Base-by-base conservation (phyloP, 768 basidiomycete genomes). In the Podaxis sp. region DNA sequence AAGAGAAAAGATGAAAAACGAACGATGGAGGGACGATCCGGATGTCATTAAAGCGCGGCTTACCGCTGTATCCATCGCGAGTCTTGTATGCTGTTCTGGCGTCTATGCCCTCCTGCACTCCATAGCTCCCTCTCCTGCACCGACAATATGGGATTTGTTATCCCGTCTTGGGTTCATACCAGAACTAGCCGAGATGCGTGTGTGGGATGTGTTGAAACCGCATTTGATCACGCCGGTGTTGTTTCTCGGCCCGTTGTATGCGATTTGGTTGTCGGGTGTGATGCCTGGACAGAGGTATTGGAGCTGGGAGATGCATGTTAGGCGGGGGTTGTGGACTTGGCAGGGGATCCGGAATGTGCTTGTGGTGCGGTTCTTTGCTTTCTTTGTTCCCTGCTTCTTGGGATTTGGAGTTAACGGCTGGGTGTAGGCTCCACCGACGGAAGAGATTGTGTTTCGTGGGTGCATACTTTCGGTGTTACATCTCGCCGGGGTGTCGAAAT, bases 371-470 rank as follows among this genome's bases (percentile, higher is more conserved):
- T 19, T 60, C 22, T 54, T 54, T 38, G 22, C 40, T 17, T 19
- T 25, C 25, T 25, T n/a, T n/a, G n/a, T n/a, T n/a, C n/a, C n/a
- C n/a, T n/a, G 27, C 43, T 46, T 40, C 9, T 50, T 8, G 24
- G 43, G n/a, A 57, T 25, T 36, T 36, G 17, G 13, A 3, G 22
- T 19, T 55, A 12, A 47, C 2, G 57, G 63, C 57, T 79, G 37
- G 79, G 78, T 36, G 40, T 11, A 95, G 94, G 95, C 83, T 3
- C 96, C 96, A 0, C 73, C 95, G 37, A 96, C 96, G 0, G 96
- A 99, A 76, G 96, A 98, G 73, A 62, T 97, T 25, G 91, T 93
- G 7, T 98, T 97, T 71, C 80, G 97, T 27, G 87, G 91, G 0
- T 95, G 93, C 71, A 82, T 96, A 29, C 78, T 97, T 19, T 78